Evolutionary conservation across 2,329 filamentous ascomycete genomes (phyloP).

Genomic region (Penicillium sp.): DNA sequence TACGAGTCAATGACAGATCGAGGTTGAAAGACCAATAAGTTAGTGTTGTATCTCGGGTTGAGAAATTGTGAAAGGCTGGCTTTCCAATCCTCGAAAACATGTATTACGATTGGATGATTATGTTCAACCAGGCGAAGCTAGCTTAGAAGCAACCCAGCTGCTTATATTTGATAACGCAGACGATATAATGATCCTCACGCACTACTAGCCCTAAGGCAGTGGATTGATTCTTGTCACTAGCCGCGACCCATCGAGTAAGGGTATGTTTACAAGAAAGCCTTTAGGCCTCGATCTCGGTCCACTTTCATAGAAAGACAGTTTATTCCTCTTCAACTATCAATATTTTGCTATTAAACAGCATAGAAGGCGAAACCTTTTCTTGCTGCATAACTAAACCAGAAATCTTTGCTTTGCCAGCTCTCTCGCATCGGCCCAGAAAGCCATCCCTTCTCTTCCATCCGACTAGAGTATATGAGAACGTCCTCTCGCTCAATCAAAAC

Average conservation of each 20-base stretch:
- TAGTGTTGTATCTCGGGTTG: neutral
- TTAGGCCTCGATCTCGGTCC: neutral
- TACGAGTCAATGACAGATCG: no score
- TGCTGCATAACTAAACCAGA: no score
- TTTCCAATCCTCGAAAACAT: constrained; percentile 8
- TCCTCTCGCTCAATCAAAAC: no score
- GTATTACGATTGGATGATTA: neutral
- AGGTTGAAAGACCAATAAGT: neutral
- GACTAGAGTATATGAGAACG: no score
- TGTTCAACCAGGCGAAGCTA: neutral
- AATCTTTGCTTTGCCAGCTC: no score
- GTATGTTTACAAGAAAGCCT: neutral
- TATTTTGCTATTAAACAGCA: no score
- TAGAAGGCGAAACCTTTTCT: no score
- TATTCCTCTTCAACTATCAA: neutral
- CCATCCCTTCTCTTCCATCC: no score
- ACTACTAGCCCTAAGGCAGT: neutral
- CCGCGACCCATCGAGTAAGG: neutral
- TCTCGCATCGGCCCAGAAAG: no score
- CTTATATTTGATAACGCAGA: neutral
- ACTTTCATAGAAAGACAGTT: neutral
- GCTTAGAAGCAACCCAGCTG: neutral
- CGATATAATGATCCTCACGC: neutral
- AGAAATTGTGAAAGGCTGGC: constrained; percentile 27
- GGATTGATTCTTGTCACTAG: neutral